Conservation (phyloP, 106 monocot species). For the Platanthera guangdongensis region DNA sequence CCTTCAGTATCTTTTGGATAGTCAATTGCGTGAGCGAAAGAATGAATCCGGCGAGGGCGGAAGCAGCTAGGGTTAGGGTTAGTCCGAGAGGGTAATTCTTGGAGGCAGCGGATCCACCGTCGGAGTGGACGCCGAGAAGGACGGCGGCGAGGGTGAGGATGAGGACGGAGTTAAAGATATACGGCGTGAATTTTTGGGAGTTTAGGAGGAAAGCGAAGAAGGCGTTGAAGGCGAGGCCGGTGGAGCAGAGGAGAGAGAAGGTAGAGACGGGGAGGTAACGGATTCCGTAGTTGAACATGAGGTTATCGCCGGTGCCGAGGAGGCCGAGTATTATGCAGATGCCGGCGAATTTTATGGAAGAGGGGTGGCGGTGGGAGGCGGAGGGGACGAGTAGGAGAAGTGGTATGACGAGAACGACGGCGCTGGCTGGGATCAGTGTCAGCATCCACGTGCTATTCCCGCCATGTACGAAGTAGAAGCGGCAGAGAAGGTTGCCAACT, state of each 20-base stretch:
- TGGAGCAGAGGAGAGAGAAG: constrained; percentile 5
- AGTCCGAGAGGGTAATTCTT: constrained; percentile 20
- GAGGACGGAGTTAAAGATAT: constrained; percentile 27
- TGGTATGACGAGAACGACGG: constrained; percentile 23
- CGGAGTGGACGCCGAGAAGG: constrained; percentile 18
- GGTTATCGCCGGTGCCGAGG: constrained; percentile 13
- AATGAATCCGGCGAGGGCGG: constrained; percentile 14
- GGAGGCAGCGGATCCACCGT: not conserved
- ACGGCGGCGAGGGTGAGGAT: constrained; percentile 27
- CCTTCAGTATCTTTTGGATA: constrained; percentile 20
- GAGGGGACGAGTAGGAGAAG: constrained; percentile 13
- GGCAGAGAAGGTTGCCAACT: constrained; percentile 28
- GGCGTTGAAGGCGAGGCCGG: constrained; percentile 25
- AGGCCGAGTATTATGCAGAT: constrained; percentile 18
- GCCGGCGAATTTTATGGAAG: constrained; percentile 1
- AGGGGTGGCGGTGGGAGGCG: not conserved
- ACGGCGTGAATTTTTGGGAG: constrained; percentile 20
- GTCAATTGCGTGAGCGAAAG: constrained; percentile 24
- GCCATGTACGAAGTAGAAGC: constrained; percentile 46
- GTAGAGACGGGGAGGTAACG: constrained; percentile 15
- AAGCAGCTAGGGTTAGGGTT: constrained; percentile 19
- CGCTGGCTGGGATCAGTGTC: constrained; percentile 33
- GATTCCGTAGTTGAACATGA: constrained; percentile 28
- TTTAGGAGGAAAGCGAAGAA: constrained; percentile 25
- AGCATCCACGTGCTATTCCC: constrained; percentile 46